phyloP scores from a whole-genome alignment of 2,329 filamentous ascomycete genomes.

The Nigrospora sphaerica region DNA sequence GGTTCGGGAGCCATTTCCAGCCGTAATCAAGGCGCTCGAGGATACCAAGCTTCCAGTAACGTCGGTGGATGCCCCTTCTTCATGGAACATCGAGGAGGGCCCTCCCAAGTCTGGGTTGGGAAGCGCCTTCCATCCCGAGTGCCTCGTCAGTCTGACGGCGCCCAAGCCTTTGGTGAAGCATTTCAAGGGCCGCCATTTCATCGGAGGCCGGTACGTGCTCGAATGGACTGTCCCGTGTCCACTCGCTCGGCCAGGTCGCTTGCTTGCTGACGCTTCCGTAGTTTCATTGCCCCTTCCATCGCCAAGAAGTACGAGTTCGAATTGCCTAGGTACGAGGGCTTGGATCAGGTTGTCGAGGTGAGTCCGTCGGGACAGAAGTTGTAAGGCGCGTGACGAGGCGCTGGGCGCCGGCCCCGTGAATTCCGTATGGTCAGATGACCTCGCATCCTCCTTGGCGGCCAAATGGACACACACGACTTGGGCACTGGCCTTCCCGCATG shows the following conservation, averaged over 20 bases:
- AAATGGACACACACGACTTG: conserved; percentile 54
- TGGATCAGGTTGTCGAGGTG: conserved; percentile 86
- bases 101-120: conserved; percentile 73
- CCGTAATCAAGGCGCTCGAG: conserved; percentile 71
- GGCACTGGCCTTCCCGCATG: conserved; percentile 48
- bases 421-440: conserved; percentile 36
- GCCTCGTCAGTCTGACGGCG: conserved; percentile 82
- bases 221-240: background rate
- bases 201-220: conserved; percentile 67
- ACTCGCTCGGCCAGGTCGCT: background rate
- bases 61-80: conserved; percentile 87
- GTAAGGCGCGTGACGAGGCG: conserved; percentile 23
- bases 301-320: conserved; percentile 83
- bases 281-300: conserved; percentile 72
- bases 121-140: conserved; percentile 70
- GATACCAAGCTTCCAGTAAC: conserved; percentile 70
- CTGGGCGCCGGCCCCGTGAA: background rate
- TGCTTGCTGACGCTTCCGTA: conserved; percentile 24
- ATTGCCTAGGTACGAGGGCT: conserved; percentile 72
- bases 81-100: conserved; percentile 86
- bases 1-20: conserved; percentile 84
- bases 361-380: conserved; percentile 42
- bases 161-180: conserved; percentile 83
- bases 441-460: conserved; percentile 47
- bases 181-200: conserved; percentile 83